phyloP scores from a whole-genome alignment of 2,329 filamentous ascomycete species.

The Phialophora verrucosa region DNA sequence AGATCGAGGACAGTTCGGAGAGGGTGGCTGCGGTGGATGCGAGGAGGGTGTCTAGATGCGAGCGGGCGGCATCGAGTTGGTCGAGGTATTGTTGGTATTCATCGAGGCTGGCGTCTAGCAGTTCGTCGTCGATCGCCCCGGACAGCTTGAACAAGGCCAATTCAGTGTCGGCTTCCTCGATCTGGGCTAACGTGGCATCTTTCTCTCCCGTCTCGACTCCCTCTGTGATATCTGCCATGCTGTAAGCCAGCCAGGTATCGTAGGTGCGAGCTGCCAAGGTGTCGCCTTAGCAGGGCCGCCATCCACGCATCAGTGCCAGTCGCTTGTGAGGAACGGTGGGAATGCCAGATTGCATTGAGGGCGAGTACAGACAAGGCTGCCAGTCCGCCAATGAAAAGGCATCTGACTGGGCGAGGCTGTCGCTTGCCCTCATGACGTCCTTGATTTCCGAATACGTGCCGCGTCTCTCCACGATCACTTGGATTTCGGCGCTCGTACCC shows the following conservation, averaged over 20 bases:
- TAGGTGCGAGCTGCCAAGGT: neutral
- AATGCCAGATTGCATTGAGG: neutral
- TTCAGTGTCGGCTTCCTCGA: conserved; percentile 51
- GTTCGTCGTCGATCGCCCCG: conserved; percentile 64
- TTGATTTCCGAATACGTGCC: conserved; percentile 20
- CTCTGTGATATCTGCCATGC: conserved; percentile 1
- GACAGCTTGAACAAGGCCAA: conserved; percentile 67
- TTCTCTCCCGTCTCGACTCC: conserved; percentile 2
- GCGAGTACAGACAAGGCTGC: conserved; percentile 12
- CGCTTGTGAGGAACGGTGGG: neutral
- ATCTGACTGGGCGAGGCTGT: conserved; percentile 1
- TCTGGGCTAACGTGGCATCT: conserved; percentile 34
- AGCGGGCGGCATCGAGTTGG: conserved; percentile 78
- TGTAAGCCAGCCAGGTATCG: neutral
- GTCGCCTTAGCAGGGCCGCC: neutral
- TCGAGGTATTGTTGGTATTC: conserved; percentile 82
- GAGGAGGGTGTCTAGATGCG: conserved; percentile 80
- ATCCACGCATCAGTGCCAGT: neutral
- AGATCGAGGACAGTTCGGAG: conserved; percentile 75
- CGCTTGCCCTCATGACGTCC: conserved; percentile 19
- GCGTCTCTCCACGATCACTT: neutral
- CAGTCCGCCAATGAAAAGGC: conserved; percentile 7
- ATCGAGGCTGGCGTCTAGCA: conserved; percentile 82
- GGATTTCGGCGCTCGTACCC: neutral
- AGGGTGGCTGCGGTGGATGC: conserved; percentile 77